Base-by-base conservation (phyloP, 1,284 basidiomycete genomes). In the Neolentinus lepideus region DNA sequence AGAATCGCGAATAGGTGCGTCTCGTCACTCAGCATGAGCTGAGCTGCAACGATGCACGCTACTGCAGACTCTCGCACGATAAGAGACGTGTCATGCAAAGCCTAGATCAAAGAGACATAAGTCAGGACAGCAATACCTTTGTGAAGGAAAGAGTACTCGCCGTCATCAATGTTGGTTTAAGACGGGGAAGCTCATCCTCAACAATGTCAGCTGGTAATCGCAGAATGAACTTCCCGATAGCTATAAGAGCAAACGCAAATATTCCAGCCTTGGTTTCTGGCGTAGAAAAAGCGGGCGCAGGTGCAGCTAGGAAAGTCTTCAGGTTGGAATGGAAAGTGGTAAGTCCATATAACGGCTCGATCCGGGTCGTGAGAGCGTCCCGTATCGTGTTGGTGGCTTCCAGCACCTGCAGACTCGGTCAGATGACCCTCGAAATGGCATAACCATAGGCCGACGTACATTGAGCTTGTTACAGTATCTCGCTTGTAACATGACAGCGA, bases 31-130 rank as follows among this genome's bases (percentile, higher is more conserved):
- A 93, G 72, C 54, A 91, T 83, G 25, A 88, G 72, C 62, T 92
- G 90, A 0, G 89, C 86, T 21, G 88, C 84, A 58, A 91, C 90
- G 64, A 92, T 90, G 12, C 82, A 78, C 2, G 84, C 84, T 12
- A 90, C 89, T 1, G 88, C 88, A 0, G 90, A 85, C 67, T 92
- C 88, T 19, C 90, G 83, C 22, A 92, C 81, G 54, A 90, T 84
- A 19, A 90, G 78, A 14, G 85, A 88, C 1, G 79, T 72, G 35
- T 92, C 83, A 60, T 87, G 90, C 54, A 92, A 71, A 4, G 86
- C 83, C 86, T 91, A 56, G 38, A 43, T 8, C 19, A n/a, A 43
- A 8, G 52, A 45, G 38, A 48, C 26, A 19, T 48, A 31, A 24
- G 29, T 31, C 29, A 31, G 24, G 45, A 57, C 33, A 59, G 46